Percentiles rank a stretch among this genome's conserved stretches.
Conservation (phyloP, 768 basidiomycete genomes). For the Lactarius vividus region DNA sequence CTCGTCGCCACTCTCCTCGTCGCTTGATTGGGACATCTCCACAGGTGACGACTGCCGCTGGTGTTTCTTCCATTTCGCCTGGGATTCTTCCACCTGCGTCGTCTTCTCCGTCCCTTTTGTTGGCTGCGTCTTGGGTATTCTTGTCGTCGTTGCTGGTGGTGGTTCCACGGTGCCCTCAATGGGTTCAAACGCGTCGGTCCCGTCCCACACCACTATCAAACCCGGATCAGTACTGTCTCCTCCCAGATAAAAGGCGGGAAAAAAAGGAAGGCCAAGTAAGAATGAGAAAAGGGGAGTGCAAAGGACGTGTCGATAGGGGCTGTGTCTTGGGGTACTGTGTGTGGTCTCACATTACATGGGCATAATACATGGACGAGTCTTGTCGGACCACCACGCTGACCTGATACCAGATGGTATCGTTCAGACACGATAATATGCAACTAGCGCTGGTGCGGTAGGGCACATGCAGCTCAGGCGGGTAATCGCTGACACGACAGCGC, state of each 20-base stretch:
- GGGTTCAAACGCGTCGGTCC: constrained; percentile 51
- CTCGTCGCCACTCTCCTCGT: constrained; percentile 61
- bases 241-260: neutral
- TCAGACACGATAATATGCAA: constrained; percentile 24
- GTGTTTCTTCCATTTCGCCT: constrained; percentile 36
- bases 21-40: constrained; percentile 30
- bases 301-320: neutral
- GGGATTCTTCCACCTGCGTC: constrained; percentile 43
- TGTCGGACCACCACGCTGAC: constrained; percentile 20
- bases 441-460: constrained; percentile 10
- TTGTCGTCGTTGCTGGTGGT: constrained; percentile 28
- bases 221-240: constrained; percentile 17
- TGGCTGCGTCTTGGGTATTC: constrained; percentile 13
- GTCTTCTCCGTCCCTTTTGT: constrained; percentile 33
- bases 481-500: constrained; percentile 17
- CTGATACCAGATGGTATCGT: constrained; percentile 19
- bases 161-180: constrained; percentile 29
- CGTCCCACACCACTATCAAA: constrained; percentile 70
- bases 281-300: neutral
- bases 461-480: constrained; percentile 23
- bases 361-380: constrained; percentile 7
- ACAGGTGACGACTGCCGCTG: constrained; percentile 18
- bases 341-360: constrained; percentile 25
- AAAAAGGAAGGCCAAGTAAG: neutral
- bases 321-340: neutral